Percentiles rank a stretch among this genome's conserved stretches.
phyloP scores from a whole-genome alignment of 75 land plant genomes.

The Cupressus sempervirens region DNA sequence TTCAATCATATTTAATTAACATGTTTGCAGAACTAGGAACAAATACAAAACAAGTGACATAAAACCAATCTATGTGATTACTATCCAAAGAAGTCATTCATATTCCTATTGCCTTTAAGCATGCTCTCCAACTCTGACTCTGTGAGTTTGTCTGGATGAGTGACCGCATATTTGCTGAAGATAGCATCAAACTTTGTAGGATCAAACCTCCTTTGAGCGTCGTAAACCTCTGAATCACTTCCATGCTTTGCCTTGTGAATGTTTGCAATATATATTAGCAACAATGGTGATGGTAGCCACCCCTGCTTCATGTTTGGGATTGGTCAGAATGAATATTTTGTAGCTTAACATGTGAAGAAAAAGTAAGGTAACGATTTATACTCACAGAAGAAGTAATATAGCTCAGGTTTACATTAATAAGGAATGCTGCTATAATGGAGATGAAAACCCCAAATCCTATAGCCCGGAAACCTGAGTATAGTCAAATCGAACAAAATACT shows the following conservation, averaged over 20 bases:
- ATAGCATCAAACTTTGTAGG: too few relatives aligned
- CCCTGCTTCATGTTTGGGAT: constrained; percentile 9
- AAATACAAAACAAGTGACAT: not conserved
- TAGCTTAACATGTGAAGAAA: not conserved
- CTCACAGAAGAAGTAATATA: constrained; percentile 32
- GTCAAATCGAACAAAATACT: not conserved
- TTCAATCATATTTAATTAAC: too few relatives aligned
- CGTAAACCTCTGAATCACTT: too few relatives aligned
- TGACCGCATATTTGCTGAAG: constrained; percentile 33
- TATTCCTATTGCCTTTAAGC: constrained; percentile 29
- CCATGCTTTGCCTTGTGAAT: too few relatives aligned
- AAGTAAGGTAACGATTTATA: not conserved
- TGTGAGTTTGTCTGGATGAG: constrained; percentile 19
- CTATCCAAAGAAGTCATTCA: constrained; percentile 34
- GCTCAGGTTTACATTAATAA: constrained; percentile 34
- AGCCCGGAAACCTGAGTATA: constrained; percentile 36
- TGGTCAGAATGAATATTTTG: not conserved
- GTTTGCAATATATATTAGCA: too few relatives aligned
- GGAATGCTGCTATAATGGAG: constrained; percentile 22
- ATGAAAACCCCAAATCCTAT: constrained; percentile 19
- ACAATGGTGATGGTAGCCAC: constrained; percentile 31
- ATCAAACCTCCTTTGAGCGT: too few relatives aligned
- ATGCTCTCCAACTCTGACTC: constrained; percentile 22
- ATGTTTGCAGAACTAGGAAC: too few relatives aligned
- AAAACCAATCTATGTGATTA: not conserved